Conservation (phyloP, 192 early-diverging fungal genomes). For the Coemansia sp. region DNA sequence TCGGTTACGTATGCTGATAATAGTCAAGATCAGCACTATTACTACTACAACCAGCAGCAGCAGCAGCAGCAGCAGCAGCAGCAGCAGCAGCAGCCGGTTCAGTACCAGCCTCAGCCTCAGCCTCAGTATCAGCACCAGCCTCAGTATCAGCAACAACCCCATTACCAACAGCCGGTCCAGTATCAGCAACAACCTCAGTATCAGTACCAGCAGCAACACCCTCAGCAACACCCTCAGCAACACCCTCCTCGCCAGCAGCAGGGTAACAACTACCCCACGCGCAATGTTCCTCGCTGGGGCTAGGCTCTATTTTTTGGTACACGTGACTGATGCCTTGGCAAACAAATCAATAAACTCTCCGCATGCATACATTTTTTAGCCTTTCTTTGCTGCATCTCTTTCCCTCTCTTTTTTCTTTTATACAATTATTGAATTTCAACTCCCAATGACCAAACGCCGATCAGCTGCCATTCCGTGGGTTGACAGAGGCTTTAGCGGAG, state of each 20-base stretch:
- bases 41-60: neutral
- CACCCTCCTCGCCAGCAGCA: neutral
- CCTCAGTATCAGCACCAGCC: neutral
- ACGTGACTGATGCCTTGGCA: constrained; percentile 1
- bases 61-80: neutral
- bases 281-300: constrained; percentile 39
- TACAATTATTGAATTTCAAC: neutral
- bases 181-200: neutral
- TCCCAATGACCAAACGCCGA: constrained; percentile 40
- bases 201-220: neutral
- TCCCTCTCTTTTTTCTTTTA: neutral
- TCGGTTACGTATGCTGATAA: constrained; percentile 3
- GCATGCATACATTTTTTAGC: neutral
- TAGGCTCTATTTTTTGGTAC: constrained; percentile 10
- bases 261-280: constrained; percentile 4
- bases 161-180: neutral
- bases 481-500: neutral
- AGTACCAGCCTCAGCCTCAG: neutral
- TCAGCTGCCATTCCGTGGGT: constrained; percentile 13
- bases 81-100: neutral
- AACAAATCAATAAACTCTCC: neutral
- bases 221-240: neutral
- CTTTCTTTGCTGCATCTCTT: constrained; percentile 1
- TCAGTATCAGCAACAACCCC: neutral
- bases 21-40: neutral